These are phyloP conservation scores for Pyrenophora teres DNA, from an alignment of 2,329 filamentous ascomycete genomes.

Conservation along the genomic window DNA sequence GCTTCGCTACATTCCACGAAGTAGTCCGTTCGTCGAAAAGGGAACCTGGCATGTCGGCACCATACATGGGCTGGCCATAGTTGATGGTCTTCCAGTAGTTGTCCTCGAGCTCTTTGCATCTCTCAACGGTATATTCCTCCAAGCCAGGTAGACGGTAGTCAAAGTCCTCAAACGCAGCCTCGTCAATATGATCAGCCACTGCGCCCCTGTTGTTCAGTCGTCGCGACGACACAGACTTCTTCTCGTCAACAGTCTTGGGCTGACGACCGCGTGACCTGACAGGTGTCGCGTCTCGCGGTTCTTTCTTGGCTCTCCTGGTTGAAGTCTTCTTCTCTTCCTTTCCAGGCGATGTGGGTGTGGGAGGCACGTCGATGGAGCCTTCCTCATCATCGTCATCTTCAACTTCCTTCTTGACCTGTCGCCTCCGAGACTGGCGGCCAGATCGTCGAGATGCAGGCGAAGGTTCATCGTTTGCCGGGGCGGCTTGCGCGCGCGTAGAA, in stretches of 20 bases:
- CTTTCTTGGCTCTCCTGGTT: constrained; percentile 35
- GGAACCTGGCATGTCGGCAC: constrained; percentile 93
- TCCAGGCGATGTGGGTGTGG: constrained; percentile 51
- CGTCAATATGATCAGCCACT: constrained; percentile 78
- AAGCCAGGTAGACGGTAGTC: constrained; percentile 84
- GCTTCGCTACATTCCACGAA: constrained; percentile 91
- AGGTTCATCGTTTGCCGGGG: constrained; percentile 43
- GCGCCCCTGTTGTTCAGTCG: constrained; percentile 85
- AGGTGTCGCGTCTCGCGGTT: constrained; percentile 52
- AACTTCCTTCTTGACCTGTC: constrained; percentile 28
- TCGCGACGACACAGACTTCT: constrained; percentile 79
- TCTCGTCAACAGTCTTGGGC: constrained; percentile 39
- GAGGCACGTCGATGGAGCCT: constrained; percentile 43
- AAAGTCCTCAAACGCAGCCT: constrained; percentile 87
- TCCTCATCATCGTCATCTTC: constrained; percentile 43
- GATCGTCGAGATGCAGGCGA: constrained; percentile 53
- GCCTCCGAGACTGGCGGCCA: constrained; percentile 51
- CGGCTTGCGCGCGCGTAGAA: constrained; percentile 38
- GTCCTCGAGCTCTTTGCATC: constrained; percentile 92
- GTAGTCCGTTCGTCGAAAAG: constrained; percentile 86
- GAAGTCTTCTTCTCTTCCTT: constrained; percentile 48
- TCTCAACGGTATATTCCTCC: constrained; percentile 85
- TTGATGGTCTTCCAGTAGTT: constrained; percentile 98
- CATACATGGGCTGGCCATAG: constrained; percentile 92
- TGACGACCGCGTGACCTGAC: constrained; percentile 63